Conservation (phyloP, 345 rosid species). For the Salix viminalis region DNA sequence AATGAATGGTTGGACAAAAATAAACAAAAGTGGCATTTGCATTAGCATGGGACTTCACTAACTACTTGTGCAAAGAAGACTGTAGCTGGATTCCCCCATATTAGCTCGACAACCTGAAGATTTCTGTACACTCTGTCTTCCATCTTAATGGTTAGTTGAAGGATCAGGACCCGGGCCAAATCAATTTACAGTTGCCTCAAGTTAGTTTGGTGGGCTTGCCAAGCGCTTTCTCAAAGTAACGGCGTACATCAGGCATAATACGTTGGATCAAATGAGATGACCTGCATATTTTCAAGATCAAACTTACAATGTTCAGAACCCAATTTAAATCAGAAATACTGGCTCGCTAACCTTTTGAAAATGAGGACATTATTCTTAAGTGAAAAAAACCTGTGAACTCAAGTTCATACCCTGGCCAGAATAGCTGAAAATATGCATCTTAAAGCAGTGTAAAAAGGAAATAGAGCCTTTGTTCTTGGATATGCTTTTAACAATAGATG, state of each 20-base stretch:
- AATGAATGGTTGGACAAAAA: not conserved
- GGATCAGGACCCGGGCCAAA: not conserved
- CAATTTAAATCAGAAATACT: not conserved
- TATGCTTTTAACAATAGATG: not conserved
- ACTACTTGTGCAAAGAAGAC: not conserved
- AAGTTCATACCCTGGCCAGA: not conserved
- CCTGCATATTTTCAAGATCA: slow-evolving; percentile 33
- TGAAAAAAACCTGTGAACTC: not conserved
- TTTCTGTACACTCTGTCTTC: slow-evolving; percentile 17
- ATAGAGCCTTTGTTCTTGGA: not conserved
- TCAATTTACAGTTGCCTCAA: slow-evolving; percentile 21
- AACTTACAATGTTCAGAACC: not conserved
- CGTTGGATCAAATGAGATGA: slow-evolving; percentile 33
- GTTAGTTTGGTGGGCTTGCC: slow-evolving; percentile 28
- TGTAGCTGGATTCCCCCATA: not conserved
- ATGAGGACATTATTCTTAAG: not conserved
- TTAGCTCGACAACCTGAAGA: slow-evolving; percentile 1
- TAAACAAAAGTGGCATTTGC: not conserved
- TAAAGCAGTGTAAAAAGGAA: not conserved
- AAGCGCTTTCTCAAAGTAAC: slow-evolving; percentile 42
- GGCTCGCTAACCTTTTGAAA: not conserved
- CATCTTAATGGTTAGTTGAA: not conserved
- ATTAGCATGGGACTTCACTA: not conserved
- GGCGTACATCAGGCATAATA: slow-evolving; percentile 50
- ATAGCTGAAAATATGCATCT: not conserved